Evolutionary conservation across 2,329 filamentous ascomycete genomes (phyloP), one percentile per base, ranked within the genome.

Genomic region (Diaporthe sp.): DNA sequence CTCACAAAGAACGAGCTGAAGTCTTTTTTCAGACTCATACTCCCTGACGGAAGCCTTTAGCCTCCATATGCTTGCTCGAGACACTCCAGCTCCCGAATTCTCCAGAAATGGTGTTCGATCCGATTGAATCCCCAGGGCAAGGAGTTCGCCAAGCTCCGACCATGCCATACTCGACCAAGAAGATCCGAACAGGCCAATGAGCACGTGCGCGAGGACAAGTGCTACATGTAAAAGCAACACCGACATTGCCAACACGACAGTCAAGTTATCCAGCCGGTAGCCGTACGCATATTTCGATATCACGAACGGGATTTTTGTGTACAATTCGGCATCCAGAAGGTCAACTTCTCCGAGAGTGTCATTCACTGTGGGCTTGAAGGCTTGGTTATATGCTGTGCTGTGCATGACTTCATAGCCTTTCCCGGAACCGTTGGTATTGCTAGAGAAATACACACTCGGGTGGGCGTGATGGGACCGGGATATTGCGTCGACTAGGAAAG

Each of bases 281-380:
- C 46, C 46, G 46, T 51, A 51, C 2, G 3, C 22, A 51, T 51
- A 51, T 51, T 17, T 51, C 7, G 46, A 51, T 6, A 51, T 19
- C 22, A n/a, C 46, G 46, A 51, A 51, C 9, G 46, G 46, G 46
- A 51, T 51, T 7, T n/a, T 51, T n/a, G 46, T 51, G 46, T 51
- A 51, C 19, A 51, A 17, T 1, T 51, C 46, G 0, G 46, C 46
- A 51, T 51, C 46, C 46, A 19, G 4, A 3, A 51, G 46, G 46
- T 51, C 46, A 17, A 4, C 7, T n/a, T n/a, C 46, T n/a, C n/a
- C 46, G 19, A 12, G 46, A 4, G 8, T 10, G 17, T 12, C 3
- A 2, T 0, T 12, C 8, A 10, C 1, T 51, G 46, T 17, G 13
- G 46, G 7, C 9, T n/a, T n/a, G 2, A 15, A 12, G 8, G 1